Conservation (phyloP, 192 early-diverging fungal genomes). For the Gryganskiella cystojenkinii region DNA sequence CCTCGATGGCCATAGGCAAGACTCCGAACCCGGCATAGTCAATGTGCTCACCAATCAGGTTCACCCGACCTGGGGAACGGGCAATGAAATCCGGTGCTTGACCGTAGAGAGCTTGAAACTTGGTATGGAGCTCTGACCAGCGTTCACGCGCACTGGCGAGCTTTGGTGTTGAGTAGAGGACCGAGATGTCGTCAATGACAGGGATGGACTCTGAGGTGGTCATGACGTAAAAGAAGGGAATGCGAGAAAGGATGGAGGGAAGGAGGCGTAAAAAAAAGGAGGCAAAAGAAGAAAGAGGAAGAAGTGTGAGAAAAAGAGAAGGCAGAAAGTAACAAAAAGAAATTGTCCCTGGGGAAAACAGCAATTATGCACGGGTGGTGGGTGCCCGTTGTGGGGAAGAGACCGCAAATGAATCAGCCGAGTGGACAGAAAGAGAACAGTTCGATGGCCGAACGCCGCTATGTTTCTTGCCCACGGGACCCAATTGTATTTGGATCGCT, state of each 20-base stretch:
- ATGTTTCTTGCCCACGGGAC: no score
- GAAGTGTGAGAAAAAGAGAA: background rate
- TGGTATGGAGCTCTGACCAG: slow-evolving; percentile 58
- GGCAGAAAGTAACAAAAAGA: background rate
- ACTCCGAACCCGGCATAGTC: slow-evolving; percentile 96
- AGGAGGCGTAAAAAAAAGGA: no score
- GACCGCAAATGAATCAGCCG: background rate
- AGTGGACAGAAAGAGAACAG: background rate
- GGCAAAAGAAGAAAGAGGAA: background rate
- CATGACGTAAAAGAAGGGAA: background rate
- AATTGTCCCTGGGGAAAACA: no score
- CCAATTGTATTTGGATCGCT: no score
- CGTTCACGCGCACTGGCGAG: slow-evolving; percentile 50
- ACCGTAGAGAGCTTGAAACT: slow-evolving; percentile 67
- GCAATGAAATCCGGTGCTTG: slow-evolving; percentile 81
- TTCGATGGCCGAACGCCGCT: no score
- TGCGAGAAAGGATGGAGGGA: background rate
- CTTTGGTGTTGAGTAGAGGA: slow-evolving; percentile 48
- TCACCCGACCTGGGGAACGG: slow-evolving; percentile 93
- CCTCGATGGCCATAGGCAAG: slow-evolving; percentile 94
- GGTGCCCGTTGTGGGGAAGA: no score
- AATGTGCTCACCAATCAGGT: slow-evolving; percentile 97
- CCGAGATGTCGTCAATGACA: slow-evolving; percentile 42
- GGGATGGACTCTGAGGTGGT: slow-evolving; percentile 29
- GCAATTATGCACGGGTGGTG: no score